phyloP scores from a whole-genome alignment of 345 rosid genomes.

The Rubroshorea leprosula region DNA sequence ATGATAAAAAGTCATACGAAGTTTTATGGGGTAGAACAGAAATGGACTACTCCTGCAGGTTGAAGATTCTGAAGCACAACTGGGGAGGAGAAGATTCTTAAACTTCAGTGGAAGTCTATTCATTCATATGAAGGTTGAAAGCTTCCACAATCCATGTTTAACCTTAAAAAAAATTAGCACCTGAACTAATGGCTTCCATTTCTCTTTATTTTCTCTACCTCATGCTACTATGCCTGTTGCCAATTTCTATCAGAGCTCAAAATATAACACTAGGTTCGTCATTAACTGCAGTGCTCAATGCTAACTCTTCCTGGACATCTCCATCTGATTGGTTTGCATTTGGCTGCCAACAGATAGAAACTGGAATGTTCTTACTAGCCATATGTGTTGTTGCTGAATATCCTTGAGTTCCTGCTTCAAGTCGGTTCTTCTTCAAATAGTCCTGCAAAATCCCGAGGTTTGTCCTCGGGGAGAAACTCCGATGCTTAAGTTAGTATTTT shows the following conservation, averaged over 20 bases:
- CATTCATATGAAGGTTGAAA: background rate
- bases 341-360: constrained; percentile 30
- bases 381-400: no score
- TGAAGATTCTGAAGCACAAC: background rate
- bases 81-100: no score
- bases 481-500: no score
- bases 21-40: background rate
- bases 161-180: no score
- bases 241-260: constrained; percentile 6
- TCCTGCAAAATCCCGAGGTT: no score
- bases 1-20: background rate
- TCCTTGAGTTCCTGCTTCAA: no score
- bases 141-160: no score
- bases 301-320: constrained; percentile 28
- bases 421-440: no score
- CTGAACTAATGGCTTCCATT: constrained; percentile 9
- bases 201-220: background rate
- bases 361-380: constrained; percentile 25
- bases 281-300: constrained; percentile 19
- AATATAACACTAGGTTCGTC: constrained; percentile 25
- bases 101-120: background rate
- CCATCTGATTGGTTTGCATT: constrained; percentile 48
- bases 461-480: no score
- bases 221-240: constrained; percentile 15
- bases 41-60: background rate